Percentiles rank a stretch among this genome's conserved stretches.
Conservation (phyloP, 148 eudicot species). For the Fagopyrum homotropicum region DNA sequence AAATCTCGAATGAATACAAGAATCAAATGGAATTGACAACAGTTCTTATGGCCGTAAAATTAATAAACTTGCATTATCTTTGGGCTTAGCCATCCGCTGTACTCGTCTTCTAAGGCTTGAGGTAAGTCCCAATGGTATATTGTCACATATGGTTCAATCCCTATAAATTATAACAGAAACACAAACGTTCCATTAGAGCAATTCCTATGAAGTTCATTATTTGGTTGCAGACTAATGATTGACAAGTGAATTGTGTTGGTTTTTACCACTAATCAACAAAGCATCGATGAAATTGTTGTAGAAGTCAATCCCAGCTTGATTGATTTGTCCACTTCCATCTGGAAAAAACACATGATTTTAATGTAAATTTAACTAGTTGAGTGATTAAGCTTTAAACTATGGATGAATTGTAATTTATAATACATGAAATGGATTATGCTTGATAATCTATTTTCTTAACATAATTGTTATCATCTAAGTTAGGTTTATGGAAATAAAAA, state of each 20-base stretch:
- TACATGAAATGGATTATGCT: too few relatives aligned
- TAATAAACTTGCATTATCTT: constrained; percentile 49
- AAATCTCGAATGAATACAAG: too few relatives aligned
- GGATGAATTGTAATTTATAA: too few relatives aligned
- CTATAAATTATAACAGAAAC: constrained; percentile 18
- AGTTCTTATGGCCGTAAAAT: too few relatives aligned
- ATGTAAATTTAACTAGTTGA: too few relatives aligned
- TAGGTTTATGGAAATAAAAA: too few relatives aligned
- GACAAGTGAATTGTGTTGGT: constrained; percentile 27
- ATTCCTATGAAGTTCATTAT: too few relatives aligned
- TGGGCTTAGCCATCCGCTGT: constrained; percentile 67
- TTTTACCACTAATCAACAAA: constrained; percentile 35
- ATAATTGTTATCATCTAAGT: too few relatives aligned
- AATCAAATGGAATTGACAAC: background rate
- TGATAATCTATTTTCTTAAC: too few relatives aligned
- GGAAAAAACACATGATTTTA: background rate
- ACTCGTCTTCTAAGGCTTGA: constrained; percentile 57
- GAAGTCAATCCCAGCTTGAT: constrained; percentile 82
- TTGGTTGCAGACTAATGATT: too few relatives aligned
- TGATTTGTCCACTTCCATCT: constrained; percentile 79
- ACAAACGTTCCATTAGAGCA: too few relatives aligned
- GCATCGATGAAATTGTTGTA: constrained; percentile 78
- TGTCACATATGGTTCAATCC: constrained; percentile 79
- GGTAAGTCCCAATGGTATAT: constrained; percentile 91
- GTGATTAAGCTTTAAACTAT: too few relatives aligned